phyloP scores from a whole-genome alignment of 495 filamentous ascomycete genomes.

The Aspergillus heteromorphus region DNA sequence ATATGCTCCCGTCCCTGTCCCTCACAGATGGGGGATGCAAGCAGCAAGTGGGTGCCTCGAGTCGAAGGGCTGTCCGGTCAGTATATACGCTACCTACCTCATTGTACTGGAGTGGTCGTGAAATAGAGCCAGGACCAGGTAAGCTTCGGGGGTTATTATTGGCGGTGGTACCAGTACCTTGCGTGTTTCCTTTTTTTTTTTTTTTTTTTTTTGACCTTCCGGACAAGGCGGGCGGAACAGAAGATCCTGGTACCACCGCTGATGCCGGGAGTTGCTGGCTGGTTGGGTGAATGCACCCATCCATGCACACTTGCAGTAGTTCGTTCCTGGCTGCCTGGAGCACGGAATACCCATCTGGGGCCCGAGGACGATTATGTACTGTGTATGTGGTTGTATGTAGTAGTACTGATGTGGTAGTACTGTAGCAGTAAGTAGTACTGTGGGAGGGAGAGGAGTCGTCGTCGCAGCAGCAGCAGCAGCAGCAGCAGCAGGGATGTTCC shows the following conservation, averaged over 20 bases:
- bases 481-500: not conserved
- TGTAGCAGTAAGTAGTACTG: no score
- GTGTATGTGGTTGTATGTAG: not conserved
- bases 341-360: no score
- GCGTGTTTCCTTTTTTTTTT: no score
- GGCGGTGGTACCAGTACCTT: not conserved
- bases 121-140: not conserved
- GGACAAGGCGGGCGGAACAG: not conserved
- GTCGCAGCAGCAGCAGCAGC: not conserved
- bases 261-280: conserved; percentile 1
- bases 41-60: not conserved
- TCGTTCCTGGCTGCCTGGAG: not conserved
- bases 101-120: not conserved
- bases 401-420: no score
- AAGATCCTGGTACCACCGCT: conserved; percentile 5
- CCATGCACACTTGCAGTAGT: conserved; percentile 20
- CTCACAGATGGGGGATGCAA: not conserved
- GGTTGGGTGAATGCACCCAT: conserved; percentile 14
- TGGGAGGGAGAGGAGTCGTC: no score
- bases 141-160: not conserved
- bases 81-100: not conserved
- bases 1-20: conserved; percentile 5
- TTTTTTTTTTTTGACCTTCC: not conserved
- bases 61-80: not conserved
- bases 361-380: no score